phyloP scores from a whole-genome alignment of 768 basidiomycete species.

The Suillus brevipes region DNA sequence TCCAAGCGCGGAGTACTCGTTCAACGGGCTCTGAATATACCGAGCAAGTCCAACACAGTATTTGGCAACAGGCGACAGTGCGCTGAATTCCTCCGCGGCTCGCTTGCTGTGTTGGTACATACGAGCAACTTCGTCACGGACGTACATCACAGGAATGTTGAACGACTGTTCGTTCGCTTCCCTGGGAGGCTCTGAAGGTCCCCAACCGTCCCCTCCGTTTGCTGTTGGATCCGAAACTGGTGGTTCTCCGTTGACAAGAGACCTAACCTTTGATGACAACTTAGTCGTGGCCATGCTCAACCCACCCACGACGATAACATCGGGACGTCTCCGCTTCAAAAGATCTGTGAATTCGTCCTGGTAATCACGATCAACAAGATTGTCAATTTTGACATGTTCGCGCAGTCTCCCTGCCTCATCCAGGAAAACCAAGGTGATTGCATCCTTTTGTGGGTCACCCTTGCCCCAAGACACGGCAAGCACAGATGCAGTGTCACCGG shows the following conservation, averaged over 20 bases:
- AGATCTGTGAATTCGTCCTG: slow-evolving; percentile 78
- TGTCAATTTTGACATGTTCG: slow-evolving; percentile 89
- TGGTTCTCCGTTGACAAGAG: slow-evolving; percentile 40
- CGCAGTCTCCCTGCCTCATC: slow-evolving; percentile 88
- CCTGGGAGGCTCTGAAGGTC: slow-evolving; percentile 27
- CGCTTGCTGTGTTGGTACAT: slow-evolving; percentile 91
- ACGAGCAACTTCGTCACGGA: slow-evolving; percentile 88
- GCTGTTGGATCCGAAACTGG: slow-evolving; percentile 16
- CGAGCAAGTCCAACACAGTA: slow-evolving; percentile 95
- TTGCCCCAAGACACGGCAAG: slow-evolving; percentile 93
- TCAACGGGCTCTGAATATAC: slow-evolving; percentile 90
- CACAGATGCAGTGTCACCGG: slow-evolving; percentile 74
- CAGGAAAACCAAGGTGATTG: slow-evolving; percentile 79
- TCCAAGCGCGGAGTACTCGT: slow-evolving; percentile 91
- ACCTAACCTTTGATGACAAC: slow-evolving; percentile 64
- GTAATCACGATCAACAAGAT: slow-evolving; percentile 69
- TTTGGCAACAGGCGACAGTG: slow-evolving; percentile 73
- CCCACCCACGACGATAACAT: slow-evolving; percentile 87
- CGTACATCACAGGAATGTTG: slow-evolving; percentile 76
- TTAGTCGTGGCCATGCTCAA: slow-evolving; percentile 81
- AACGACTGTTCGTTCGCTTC: slow-evolving; percentile 44
- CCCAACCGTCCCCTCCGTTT: slow-evolving; percentile 28
- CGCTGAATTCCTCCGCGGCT: slow-evolving; percentile 79
- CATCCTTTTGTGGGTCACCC: slow-evolving; percentile 91
- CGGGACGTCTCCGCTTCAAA: slow-evolving; percentile 79